Evolutionary conservation across 2,329 filamentous ascomycete species (phyloP), one percentile per base, ranked within the genome.

Genomic region (Aureobasidium sp.): DNA sequence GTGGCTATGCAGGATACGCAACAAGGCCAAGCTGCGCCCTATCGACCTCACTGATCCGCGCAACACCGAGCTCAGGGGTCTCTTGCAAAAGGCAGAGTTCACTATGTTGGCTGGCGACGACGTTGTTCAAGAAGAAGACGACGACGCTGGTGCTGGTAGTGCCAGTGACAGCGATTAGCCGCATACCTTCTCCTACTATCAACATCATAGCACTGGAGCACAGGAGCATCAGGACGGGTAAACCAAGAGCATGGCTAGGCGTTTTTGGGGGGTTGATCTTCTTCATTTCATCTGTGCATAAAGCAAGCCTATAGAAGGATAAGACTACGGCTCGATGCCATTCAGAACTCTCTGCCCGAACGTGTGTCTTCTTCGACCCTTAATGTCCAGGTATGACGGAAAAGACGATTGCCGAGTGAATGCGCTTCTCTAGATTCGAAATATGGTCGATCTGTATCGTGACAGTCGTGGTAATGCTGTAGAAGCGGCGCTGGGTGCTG

Each of bases 1-100:
- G 60, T 10, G 41, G 10, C 1, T 8, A 8, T 58, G 10, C 49
- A 78, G 78, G 66, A 79, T 84, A 77, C 77, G 79, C 73, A 93
- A 93, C 78, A 88, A 87, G 75, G 87, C 84, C 59, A 86, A 87
- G 68, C 80, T 91, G 63, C 89, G 86, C 55, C 82, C 90, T 32
- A 71, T 82, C 59, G 86, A 91, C 74, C 81, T 93, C 64, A 86
- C 87, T 59, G 89, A 93, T 74, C 89, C 89, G 16, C 71, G 81
- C 52, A 90, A 92, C 74, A 70, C 71, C 29, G 81, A 79, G 59
- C 77, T 92, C 59, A 78, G 81, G 65, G 79, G 81, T 48, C 75
- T 88, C 62, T 82, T 93, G 69, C 80, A 86, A 74, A 84, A 85
- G 75, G 87, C 88, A 65, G 87, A 91, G 77, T 88, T 89, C 69